Conservation (phyloP, 805 yeast species). For the Kluyveromyces wickerhamii region DNA sequence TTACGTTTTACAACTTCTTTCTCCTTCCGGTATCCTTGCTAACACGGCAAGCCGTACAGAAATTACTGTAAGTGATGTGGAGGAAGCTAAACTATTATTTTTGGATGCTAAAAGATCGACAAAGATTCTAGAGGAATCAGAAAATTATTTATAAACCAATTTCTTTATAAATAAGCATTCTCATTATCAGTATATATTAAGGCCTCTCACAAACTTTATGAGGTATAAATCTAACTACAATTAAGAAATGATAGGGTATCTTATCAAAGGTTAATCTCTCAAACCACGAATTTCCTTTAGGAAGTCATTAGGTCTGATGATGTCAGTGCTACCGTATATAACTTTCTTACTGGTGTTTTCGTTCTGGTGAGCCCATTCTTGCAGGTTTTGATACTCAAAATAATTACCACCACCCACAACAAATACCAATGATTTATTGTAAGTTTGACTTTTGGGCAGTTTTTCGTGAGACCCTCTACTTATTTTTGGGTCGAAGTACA, state of each 20-base stretch:
- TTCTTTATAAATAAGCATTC: not conserved
- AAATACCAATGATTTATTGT: conserved; percentile 78
- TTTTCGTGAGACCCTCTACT: conserved; percentile 85
- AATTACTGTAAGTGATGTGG: conserved; percentile 62
- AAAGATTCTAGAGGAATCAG: conserved; percentile 42
- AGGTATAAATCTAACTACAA: not conserved
- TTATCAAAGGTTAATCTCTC: conserved; percentile 24
- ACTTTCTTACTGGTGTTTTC: conserved; percentile 45
- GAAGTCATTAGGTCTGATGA: conserved; percentile 62
- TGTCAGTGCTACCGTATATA: conserved; percentile 80
- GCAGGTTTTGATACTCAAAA: conserved; percentile 86
- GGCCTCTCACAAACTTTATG: not conserved
- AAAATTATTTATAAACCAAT: conserved; percentile 27
- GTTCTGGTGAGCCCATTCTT: conserved; percentile 64
- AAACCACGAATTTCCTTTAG: conserved; percentile 55
- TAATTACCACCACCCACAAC: conserved; percentile 97
- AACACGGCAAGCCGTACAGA: conserved; percentile 64
- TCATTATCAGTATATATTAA: not conserved
- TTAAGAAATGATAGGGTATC: not conserved
- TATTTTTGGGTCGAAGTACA: conserved; percentile 80
- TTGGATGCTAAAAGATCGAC: conserved; percentile 82
- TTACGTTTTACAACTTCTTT: conserved; percentile 81
- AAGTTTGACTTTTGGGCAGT: conserved; percentile 78
- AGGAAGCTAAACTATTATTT: conserved; percentile 75
- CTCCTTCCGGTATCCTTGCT: conserved; percentile 84